Conservation (phyloP, 371 early-diverging fungal species). For the Mucor velutinosus region DNA sequence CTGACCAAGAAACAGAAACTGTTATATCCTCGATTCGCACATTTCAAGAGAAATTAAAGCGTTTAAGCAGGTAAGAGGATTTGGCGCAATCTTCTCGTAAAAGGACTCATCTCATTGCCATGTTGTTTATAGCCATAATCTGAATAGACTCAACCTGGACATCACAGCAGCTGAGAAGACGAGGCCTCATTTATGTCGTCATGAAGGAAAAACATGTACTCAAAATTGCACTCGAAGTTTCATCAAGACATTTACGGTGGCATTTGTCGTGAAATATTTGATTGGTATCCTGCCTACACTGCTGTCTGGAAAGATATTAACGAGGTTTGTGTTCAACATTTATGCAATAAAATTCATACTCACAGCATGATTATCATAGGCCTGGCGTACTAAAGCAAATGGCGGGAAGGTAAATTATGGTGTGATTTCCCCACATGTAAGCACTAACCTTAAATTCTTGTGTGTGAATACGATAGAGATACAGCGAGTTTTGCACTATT, state of each 20-base stretch:
- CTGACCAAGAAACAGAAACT: slow-evolving; percentile 81
- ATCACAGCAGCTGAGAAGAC: slow-evolving; percentile 34
- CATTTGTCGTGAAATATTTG: slow-evolving; percentile 75
- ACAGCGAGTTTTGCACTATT: slow-evolving; percentile 83
- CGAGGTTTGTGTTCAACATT: slow-evolving; percentile 43
- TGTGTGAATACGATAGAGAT: slow-evolving; percentile 47
- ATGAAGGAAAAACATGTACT: slow-evolving; percentile 75
- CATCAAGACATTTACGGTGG: slow-evolving; percentile 72
- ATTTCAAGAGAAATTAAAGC: slow-evolving; percentile 71
- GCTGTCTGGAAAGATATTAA: slow-evolving; percentile 66
- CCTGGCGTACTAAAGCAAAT: slow-evolving; percentile 61
- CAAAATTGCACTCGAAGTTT: slow-evolving; percentile 78
- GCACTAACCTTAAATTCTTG: background rate
- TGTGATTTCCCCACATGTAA: background rate
- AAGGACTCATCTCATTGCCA: background rate
- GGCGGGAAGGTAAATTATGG: slow-evolving; percentile 51
- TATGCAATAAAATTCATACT: slow-evolving; percentile 1
- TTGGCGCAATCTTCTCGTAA: background rate
- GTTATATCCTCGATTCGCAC: slow-evolving; percentile 67
- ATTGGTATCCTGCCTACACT: slow-evolving; percentile 72
- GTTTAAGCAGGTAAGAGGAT: slow-evolving; percentile 60
- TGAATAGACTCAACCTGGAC: slow-evolving; percentile 56
- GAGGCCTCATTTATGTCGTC: slow-evolving; percentile 58
- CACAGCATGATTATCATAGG: slow-evolving; percentile 12
- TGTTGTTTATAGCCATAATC: slow-evolving; percentile 54